Evolutionary conservation across 1,284 basidiomycete genomes (phyloP), one percentile per base, ranked within the genome.

Genomic region (Sparassis latifolia): DNA sequence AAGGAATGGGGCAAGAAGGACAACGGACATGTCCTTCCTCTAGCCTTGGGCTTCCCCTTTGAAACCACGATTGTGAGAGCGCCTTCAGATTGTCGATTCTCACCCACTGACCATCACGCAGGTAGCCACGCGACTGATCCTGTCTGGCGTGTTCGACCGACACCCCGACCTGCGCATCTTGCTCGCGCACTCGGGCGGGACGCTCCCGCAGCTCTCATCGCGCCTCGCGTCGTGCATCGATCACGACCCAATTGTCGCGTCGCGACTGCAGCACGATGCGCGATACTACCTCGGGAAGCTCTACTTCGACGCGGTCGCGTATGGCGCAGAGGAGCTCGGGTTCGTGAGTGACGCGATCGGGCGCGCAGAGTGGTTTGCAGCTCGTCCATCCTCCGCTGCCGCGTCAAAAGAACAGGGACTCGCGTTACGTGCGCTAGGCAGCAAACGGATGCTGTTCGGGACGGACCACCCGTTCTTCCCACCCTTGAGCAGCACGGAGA

Each of bases 391-490:
- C 38, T 67, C 71, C 37, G 62, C 61, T 7, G 52, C 48, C 3
- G 58, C 44, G 64, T 61, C 59, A 32, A 54, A 54, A 50, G 45
- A 54, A 46, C 45, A 56, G 31, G 53, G 51, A 5, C 39, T 32
- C 29, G 55, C 53, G 51, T 60, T 58, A 51, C 52, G 64, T 44
- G 58, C 52, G 44, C 42, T 55, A 10, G 76, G 74, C 2, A 83
- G 79, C 52, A 69, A 71, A 50, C 72, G 80, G 56, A 80, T 93
- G 74, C 61, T 92, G 44, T 92, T 90, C 60, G 90, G 91, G 5
- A 93, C 91, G 20, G 91, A 93, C 60, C 88, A 92, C 65, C 91
- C 91, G 1, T 93, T 93, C 74, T 93, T 93, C 70, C 90, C 90
- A 3, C 90, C 90, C 4, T 73, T 92, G 33, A 71, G 72, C 45